Conservation (phyloP, 805 yeast species). For the Priceomyces medius region DNA sequence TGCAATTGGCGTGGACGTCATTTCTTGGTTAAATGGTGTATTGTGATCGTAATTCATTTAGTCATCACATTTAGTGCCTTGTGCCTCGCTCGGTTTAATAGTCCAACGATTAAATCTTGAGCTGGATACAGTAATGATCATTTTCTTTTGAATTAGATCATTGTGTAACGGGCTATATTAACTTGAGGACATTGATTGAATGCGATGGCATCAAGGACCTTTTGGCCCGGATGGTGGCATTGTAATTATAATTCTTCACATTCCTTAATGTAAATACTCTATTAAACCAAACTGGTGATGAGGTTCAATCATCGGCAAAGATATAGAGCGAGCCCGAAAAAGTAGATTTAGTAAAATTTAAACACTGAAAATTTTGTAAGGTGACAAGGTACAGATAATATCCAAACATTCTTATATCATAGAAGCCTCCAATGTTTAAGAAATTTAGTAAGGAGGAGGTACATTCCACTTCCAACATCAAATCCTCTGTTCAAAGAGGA, state of each 20-base stretch:
- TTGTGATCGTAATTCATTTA: neutral
- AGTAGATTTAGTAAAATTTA: neutral
- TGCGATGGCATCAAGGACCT: slow-evolving; percentile 42
- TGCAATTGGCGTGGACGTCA: slow-evolving; percentile 23
- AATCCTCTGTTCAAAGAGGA: slow-evolving; percentile 92
- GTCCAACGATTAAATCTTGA: slow-evolving; percentile 35
- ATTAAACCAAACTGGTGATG: too few relatives aligned
- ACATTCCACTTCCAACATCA: slow-evolving; percentile 86
- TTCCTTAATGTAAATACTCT: slow-evolving; percentile 4
- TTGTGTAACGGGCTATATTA: slow-evolving; percentile 40
- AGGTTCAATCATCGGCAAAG: neutral
- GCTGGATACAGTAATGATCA: slow-evolving; percentile 37
- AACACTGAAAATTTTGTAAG: neutral
- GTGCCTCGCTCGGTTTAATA: slow-evolving; percentile 48
- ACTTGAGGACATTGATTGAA: slow-evolving; percentile 41
- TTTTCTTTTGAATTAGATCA: neutral
- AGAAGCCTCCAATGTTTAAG: slow-evolving; percentile 43
- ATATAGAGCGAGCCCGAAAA: neutral
- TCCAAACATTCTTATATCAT: too few relatives aligned
- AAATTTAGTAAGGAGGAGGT: slow-evolving; percentile 81
- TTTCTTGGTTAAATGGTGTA: slow-evolving; percentile 5
- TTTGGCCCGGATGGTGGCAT: slow-evolving; percentile 38
- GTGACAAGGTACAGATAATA: too few relatives aligned
- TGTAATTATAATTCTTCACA: slow-evolving; percentile 48
- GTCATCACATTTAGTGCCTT: slow-evolving; percentile 26